A percentile compares a stretch with the other conserved stretches of the same genome.
Evolutionary conservation across 768 basidiomycete species (phyloP).

Genomic region (Cantharellus cinnabarinus): DNA sequence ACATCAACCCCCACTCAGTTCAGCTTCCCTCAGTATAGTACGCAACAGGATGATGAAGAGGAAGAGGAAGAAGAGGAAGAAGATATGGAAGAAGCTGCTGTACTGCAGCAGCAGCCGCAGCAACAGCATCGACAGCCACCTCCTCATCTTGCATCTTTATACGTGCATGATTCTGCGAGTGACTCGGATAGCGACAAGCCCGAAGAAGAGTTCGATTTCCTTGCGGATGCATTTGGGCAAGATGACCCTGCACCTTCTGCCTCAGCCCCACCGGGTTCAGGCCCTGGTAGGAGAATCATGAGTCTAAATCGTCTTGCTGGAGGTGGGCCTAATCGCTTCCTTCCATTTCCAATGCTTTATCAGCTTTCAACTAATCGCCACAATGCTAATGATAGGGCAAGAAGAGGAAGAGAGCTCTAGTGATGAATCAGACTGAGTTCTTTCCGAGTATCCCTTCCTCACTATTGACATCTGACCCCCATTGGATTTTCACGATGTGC

Average conservation of each 20-base stretch:
- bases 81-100: conserved; percentile 10
- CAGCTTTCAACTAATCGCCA: neutral
- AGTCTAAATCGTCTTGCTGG: conserved; percentile 32
- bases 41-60: conserved; percentile 7
- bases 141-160: neutral
- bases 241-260: neutral
- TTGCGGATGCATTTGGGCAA: conserved; percentile 13
- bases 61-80: conserved; percentile 22
- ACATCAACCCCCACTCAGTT: neutral
- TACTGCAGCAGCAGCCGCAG: conserved; percentile 5
- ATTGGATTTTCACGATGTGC: too few species aligned
- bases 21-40: neutral
- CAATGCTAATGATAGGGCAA: too few species aligned
- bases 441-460: too few species aligned
- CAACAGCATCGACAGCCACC: conserved; percentile 6
- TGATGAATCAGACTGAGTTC: neutral
- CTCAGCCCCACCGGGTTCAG: neutral
- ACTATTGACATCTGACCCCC: too few species aligned
- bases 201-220: conserved; percentile 13
- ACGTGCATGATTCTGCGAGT: neutral
- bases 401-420: conserved; percentile 4
- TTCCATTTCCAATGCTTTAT: conserved; percentile 1
- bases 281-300: conserved; percentile 19
- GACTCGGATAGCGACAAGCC: conserved; percentile 8
- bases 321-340: conserved; percentile 13